phyloP scores from a whole-genome alignment of 352 stramenopile genomes.

The Globisporangium echinulatum region DNA sequence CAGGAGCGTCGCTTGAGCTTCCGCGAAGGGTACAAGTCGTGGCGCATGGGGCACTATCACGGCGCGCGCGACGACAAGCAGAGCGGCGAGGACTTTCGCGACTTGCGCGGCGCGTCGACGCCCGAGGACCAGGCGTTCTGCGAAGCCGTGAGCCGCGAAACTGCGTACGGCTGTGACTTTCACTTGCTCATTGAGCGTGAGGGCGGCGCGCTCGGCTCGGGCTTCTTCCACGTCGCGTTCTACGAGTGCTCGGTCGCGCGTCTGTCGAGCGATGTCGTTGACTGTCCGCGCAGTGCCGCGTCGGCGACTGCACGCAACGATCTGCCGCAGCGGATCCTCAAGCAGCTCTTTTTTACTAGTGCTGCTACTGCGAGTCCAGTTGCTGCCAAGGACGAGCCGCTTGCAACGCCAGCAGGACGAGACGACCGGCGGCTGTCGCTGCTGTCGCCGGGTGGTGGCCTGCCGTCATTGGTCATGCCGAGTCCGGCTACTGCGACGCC shows the following conservation, averaged over 20 bases:
- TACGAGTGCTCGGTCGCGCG: slow-evolving; percentile 77
- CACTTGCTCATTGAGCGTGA: slow-evolving; percentile 68
- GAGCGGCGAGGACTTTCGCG: slow-evolving; percentile 36
- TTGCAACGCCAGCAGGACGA: neutral
- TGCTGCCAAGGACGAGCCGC: slow-evolving; percentile 7
- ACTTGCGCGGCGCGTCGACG: slow-evolving; percentile 41
- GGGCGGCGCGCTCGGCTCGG: slow-evolving; percentile 43
- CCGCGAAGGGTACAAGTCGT: slow-evolving; percentile 81
- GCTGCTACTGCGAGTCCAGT: slow-evolving; percentile 10
- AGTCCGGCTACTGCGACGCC: neutral
- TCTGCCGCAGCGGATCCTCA: slow-evolving; percentile 41
- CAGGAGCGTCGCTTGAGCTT: slow-evolving; percentile 74
- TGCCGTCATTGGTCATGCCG: slow-evolving; percentile 2
- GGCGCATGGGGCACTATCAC: slow-evolving; percentile 76
- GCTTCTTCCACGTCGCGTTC: slow-evolving; percentile 84
- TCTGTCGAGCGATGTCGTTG: slow-evolving; percentile 35
- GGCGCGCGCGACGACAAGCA: slow-evolving; percentile 68
- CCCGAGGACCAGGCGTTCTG: slow-evolving; percentile 78
- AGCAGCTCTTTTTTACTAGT: slow-evolving; percentile 2
- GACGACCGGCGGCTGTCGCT: neutral
- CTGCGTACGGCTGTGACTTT: slow-evolving; percentile 58
- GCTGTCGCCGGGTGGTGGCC: slow-evolving; percentile 8
- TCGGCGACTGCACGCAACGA: slow-evolving; percentile 14
- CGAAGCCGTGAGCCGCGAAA: slow-evolving; percentile 52
- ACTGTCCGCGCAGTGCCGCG: slow-evolving; percentile 20